Conservation (phyloP, 2,329 filamentous ascomycete species). For the Ustilaginoidea virens region DNA sequence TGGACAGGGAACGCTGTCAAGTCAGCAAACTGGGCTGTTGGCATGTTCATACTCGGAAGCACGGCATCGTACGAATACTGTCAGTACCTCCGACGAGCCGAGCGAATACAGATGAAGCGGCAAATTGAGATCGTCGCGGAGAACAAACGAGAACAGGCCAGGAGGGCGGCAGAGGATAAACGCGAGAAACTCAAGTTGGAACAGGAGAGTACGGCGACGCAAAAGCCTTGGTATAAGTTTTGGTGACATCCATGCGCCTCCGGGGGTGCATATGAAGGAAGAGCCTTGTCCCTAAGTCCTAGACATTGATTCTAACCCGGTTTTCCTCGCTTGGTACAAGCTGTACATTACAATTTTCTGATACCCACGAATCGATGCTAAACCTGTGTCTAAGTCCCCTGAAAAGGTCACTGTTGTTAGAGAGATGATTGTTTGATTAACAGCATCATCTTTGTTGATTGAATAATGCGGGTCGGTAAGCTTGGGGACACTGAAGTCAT, state of each 20-base stretch:
- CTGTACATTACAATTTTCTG: too few species aligned
- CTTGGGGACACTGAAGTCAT: too few species aligned
- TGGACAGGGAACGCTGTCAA: slow-evolving; percentile 19
- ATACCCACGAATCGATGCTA: too few species aligned
- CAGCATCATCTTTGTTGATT: too few species aligned
- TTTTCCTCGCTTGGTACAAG: too few species aligned
- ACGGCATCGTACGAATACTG: slow-evolving; percentile 72
- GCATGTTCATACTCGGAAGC: slow-evolving; percentile 55
- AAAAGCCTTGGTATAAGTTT: slow-evolving; percentile 38
- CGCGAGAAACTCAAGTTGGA: slow-evolving; percentile 16
- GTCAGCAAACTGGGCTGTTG: slow-evolving; percentile 76
- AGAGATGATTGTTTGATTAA: too few species aligned
- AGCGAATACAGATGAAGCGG: slow-evolving; percentile 70
- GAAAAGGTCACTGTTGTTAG: too few species aligned
- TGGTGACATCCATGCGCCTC: slow-evolving; percentile 36
- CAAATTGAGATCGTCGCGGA: slow-evolving; percentile 50
- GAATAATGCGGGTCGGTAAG: too few species aligned
- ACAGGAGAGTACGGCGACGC: slow-evolving; percentile 18
- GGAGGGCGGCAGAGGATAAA: slow-evolving; percentile 27
- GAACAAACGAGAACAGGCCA: slow-evolving; percentile 35
- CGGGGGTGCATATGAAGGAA: too few species aligned
- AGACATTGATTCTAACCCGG: not conserved
- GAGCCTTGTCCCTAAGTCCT: not conserved
- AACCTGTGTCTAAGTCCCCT: too few species aligned
- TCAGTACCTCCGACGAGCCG: slow-evolving; percentile 55